A percentile compares a stretch with the other conserved stretches of the same genome.
Evolutionary conservation across 1,284 basidiomycete species (phyloP).

Genomic region (Leccinum pallidistipes): DNA sequence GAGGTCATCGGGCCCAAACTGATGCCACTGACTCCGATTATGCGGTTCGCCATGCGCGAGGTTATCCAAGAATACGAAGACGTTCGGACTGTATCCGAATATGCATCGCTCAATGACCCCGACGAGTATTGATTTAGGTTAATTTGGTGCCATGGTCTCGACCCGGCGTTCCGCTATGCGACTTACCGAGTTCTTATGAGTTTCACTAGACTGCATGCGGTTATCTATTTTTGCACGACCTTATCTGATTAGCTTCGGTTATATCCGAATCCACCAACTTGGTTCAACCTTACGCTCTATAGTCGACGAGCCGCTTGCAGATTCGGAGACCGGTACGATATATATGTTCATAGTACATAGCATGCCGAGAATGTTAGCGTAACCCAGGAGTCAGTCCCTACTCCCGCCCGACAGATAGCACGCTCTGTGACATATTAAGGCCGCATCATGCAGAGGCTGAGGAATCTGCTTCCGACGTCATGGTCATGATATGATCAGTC

Average conservation of each 20-base stretch:
- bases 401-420: not conserved
- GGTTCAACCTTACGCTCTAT: not conserved
- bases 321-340: not conserved
- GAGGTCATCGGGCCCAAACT: conserved; percentile 70
- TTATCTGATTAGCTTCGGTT: not conserved
- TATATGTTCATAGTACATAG: not conserved
- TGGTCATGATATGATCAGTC: not conserved
- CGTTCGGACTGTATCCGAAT: conserved; percentile 68
- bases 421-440: not conserved
- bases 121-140: conserved; percentile 57
- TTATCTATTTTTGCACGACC: not conserved
- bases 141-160: not conserved
- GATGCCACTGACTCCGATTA: conserved; percentile 72
- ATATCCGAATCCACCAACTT: not conserved
- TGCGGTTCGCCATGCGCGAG: conserved; percentile 76
- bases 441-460: not conserved
- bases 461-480: not conserved
- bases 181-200: not conserved
- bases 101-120: conserved; percentile 67
- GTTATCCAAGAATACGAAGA: conserved; percentile 79
- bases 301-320: not conserved
- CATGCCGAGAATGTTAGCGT: not conserved
- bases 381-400: not conserved
- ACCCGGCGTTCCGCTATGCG: not conserved
- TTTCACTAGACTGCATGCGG: not conserved